Percentiles rank a stretch among this genome's conserved stretches.
phyloP scores from a whole-genome alignment of 1,284 basidiomycete genomes.

The Cryptococcus amylolentus region DNA sequence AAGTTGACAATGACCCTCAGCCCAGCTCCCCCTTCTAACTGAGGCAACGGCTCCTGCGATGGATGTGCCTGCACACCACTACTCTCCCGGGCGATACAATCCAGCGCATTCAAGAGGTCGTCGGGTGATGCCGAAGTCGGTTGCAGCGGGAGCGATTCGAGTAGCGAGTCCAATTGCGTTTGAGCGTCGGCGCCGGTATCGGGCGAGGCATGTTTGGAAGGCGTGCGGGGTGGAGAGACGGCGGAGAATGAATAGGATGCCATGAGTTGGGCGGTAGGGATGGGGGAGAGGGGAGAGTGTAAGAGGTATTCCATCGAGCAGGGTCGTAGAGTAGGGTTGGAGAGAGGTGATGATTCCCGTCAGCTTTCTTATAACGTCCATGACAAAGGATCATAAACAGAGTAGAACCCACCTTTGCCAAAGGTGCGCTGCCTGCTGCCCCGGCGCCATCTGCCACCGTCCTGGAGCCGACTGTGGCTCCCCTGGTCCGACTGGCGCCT shows the following conservation, averaged over 20 bases:
- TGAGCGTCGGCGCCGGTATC: background rate
- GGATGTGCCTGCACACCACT: background rate
- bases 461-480: background rate
- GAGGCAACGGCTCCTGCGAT: background rate
- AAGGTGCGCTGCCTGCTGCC: background rate
- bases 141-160: no score
- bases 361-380: background rate
- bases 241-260: background rate
- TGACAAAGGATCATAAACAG: background rate
- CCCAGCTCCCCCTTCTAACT: background rate
- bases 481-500: background rate
- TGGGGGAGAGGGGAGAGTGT: slow-evolving; percentile 9
- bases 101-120: background rate
- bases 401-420: slow-evolving; percentile 2
- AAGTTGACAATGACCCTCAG: slow-evolving; percentile 1
- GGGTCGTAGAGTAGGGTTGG: background rate
- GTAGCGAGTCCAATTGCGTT: background rate
- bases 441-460: background rate
- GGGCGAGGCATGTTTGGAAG: background rate
- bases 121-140: no score
- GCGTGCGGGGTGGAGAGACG: background rate
- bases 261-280: background rate
- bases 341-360: background rate
- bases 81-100: background rate
- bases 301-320: slow-evolving; percentile 22